Evolutionary conservation across 2,329 filamentous ascomycete genomes (phyloP), one percentile per base, ranked within the genome.

Genomic region (Exophiala sideris): DNA sequence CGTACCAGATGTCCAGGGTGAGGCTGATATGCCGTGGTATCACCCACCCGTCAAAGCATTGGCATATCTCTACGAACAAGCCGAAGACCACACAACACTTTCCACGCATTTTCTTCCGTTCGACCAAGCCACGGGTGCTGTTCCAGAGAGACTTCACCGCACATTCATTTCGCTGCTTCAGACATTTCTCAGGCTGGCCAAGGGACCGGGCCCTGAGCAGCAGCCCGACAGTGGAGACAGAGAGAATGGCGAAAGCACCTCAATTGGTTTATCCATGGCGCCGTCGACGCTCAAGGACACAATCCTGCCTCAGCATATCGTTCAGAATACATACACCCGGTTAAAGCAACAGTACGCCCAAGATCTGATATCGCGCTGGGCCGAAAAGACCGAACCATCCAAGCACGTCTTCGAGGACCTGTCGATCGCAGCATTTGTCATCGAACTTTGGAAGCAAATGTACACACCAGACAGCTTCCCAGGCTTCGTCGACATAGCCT

Each of bases 391-490:
- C 0, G 91, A 95, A 67, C 89, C 91, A 0, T 77, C 77, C 12
- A 99, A 97, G 69, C 91, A 97, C 67, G 90, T 97, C 2, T 97
- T 96, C 70, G 94, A 99, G 68, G 92, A 97, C 67, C 74, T 99
- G 16, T 82, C 84, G 3, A 96, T 99, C 58, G 88, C 92, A 0
- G 88, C 92, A 0, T 99, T 96, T 65, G 75, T 97, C 48, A 89
- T 97, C 21, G 91, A 96, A 73, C 74, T 97, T 2, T 99, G 94
- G 94, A 73, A 76, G 10, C 83, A 87, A 54, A 92, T 96, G 85
- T 97, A 97, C 68, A 11, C 33, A 8, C 16, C 53, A 12, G 54
- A 59, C 2, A 66, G 65, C 5, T 96, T 96, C 64, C 89, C 90
- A 0, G 91, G 92, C 0, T 99, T 97, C 65, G 88, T 96, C 16